A percentile compares a stretch with the other conserved stretches of the same genome.
Conservation (phyloP, 2,329 filamentous ascomycete genomes). For the Colletotrichum shisoi region DNA sequence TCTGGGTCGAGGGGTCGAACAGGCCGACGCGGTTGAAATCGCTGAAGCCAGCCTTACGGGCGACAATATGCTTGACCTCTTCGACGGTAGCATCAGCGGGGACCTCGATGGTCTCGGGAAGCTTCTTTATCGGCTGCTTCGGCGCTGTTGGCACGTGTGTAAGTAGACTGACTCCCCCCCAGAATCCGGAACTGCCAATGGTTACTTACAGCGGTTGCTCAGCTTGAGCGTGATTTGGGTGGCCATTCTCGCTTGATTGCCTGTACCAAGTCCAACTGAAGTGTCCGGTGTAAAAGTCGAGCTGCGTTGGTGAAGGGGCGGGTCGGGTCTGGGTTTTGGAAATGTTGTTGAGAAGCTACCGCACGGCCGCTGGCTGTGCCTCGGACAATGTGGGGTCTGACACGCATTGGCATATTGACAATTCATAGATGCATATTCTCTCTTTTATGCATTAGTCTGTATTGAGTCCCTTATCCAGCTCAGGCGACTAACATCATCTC, state of each 20-base stretch:
- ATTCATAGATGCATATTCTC: constrained; percentile 5
- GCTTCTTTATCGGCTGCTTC: constrained; percentile 61
- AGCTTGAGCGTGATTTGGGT: constrained; percentile 53
- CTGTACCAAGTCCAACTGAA: neutral
- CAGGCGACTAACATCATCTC: constrained; percentile 5
- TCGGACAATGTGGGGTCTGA: constrained; percentile 9
- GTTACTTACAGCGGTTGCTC: constrained; percentile 51
- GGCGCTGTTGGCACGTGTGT: constrained; percentile 48
- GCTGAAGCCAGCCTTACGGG: constrained; percentile 58
- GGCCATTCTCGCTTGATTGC: constrained; percentile 42
- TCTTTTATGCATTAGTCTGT: neutral
- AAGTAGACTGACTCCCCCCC: constrained; percentile 6
- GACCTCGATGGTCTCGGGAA: constrained; percentile 62
- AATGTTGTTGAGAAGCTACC: constrained; percentile 37
- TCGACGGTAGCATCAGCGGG: constrained; percentile 64
- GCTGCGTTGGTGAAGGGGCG: constrained; percentile 9
- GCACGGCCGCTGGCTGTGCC: constrained; percentile 27
- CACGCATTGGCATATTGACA: neutral
- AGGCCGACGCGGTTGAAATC: constrained; percentile 70
- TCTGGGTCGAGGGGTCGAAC: constrained; percentile 67
- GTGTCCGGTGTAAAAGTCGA: constrained; percentile 7
- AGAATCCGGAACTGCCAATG: neutral
- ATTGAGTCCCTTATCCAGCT: neutral
- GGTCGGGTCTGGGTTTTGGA: constrained; percentile 5
- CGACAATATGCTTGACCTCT: constrained; percentile 65